A percentile compares a stretch with the other conserved stretches of the same genome.
Conservation (phyloP, 371 early-diverging fungal genomes). For the Nosema muscidifuracis region DNA sequence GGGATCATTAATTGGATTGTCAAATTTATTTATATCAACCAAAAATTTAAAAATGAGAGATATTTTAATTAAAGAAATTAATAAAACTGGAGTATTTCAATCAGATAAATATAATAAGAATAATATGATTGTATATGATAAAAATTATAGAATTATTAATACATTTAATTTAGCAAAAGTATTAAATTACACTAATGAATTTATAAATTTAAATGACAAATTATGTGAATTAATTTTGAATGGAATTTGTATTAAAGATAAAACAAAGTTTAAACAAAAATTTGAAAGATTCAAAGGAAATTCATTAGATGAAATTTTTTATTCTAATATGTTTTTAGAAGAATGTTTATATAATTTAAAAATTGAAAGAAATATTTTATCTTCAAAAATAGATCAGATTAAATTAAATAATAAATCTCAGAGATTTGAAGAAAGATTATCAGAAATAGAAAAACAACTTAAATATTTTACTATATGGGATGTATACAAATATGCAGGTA, state of each 20-base stretch:
- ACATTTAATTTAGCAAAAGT: constrained; percentile 9
- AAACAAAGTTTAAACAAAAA: constrained; percentile 4
- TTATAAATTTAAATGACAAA: constrained; percentile 21
- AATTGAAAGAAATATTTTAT: too few relatives aligned
- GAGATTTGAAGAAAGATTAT: neutral
- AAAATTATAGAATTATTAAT: constrained; percentile 18
- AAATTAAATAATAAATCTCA: neutral
- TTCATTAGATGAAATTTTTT: constrained; percentile 49
- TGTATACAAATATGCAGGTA: constrained; percentile 32
- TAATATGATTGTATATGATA: constrained; percentile 31
- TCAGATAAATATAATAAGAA: constrained; percentile 31
- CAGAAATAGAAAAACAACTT: neutral
- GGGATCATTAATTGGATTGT: constrained; percentile 11
- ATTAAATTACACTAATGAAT: neutral
- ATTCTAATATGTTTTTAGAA: constrained; percentile 29
- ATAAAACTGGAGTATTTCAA: constrained; percentile 15
- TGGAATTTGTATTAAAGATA: constrained; percentile 23
- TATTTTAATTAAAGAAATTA: constrained; percentile 1
- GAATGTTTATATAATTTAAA: neutral
- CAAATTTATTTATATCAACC: constrained; percentile 16
- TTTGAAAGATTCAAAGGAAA: constrained; percentile 10
- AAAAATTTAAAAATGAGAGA: constrained; percentile 1
- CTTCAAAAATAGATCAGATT: too few relatives aligned
- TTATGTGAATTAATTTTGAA: constrained; percentile 39
- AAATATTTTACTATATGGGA: constrained; percentile 1